These are phyloP conservation scores for Daldinia loculata DNA, from an alignment of 495 filamentous ascomycete species.

Conservation along the genomic window DNA sequence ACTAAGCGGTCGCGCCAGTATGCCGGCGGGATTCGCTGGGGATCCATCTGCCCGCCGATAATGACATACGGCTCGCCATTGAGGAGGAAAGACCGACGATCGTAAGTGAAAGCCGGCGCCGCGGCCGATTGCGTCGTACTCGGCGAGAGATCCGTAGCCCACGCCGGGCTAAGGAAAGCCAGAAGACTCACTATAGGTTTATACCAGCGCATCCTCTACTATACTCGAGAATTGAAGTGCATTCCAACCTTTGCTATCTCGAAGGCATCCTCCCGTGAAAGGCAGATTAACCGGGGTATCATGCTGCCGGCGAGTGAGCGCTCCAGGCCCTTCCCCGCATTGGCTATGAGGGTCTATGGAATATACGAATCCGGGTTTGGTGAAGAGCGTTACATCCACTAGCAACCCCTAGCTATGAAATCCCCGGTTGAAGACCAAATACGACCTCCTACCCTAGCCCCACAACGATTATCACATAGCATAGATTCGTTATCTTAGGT, in stretches of 20 bases:
- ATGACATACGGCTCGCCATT: constrained; percentile 55
- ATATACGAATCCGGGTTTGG: constrained; percentile 15
- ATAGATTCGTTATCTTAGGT: neutral
- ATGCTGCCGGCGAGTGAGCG: neutral
- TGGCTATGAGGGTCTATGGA: constrained; percentile 4
- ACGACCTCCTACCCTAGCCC: neutral
- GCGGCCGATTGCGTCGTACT: constrained; percentile 29
- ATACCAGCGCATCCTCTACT: constrained; percentile 22
- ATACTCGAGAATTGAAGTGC: neutral
- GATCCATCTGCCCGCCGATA: constrained; percentile 61
- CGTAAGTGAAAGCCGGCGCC: constrained; percentile 42
- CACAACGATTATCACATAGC: constrained; percentile 2
- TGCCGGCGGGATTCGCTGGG: constrained; percentile 54
- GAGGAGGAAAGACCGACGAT: constrained; percentile 51
- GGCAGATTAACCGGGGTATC: neutral
- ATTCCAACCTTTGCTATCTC: neutral
- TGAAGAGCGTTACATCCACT: constrained; percentile 36
- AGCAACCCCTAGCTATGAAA: neutral
- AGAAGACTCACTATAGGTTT: constrained; percentile 1
- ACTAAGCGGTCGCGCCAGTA: constrained; percentile 54
- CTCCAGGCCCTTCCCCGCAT: constrained; percentile 32
- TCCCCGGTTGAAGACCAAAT: constrained; percentile 7
- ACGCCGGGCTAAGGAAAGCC: neutral
- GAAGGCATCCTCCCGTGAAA: neutral
- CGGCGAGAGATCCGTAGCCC: constrained; percentile 12